These are phyloP conservation scores for Sclerotinia nivalis DNA, from an alignment of 2,329 filamentous ascomycete genomes.

Conservation along the genomic window DNA sequence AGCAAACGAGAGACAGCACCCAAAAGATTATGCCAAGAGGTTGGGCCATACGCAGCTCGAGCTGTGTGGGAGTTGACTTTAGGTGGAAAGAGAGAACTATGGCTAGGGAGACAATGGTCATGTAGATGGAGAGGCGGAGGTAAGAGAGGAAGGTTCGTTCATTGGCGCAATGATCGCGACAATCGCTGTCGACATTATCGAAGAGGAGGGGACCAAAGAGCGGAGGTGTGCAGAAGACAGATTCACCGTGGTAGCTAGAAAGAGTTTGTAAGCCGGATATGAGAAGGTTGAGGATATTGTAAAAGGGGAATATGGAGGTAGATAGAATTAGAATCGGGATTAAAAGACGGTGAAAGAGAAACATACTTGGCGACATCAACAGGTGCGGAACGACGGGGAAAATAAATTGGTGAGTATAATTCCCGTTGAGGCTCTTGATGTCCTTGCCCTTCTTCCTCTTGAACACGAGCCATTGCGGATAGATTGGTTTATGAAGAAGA, in stretches of 20 bases:
- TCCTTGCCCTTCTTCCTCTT: background rate
- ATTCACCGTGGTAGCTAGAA: slow-evolving; percentile 29
- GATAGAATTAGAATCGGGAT: background rate
- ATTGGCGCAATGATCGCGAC: slow-evolving; percentile 56
- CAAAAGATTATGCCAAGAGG: slow-evolving; percentile 90
- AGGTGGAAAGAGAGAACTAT: slow-evolving; percentile 94
- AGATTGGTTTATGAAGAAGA: background rate
- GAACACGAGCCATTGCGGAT: background rate
- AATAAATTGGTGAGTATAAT: slow-evolving; percentile 17
- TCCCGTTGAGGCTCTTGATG: background rate
- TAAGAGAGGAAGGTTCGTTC: slow-evolving; percentile 79
- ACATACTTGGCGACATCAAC: slow-evolving; percentile 10
- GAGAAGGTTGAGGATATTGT: background rate
- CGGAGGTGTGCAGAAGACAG: slow-evolving; percentile 36
- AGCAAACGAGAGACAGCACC: slow-evolving; percentile 73
- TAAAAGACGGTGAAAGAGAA: background rate
- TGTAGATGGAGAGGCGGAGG: slow-evolving; percentile 84
- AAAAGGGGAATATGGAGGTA: too few relatives aligned
- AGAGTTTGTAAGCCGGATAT: background rate
- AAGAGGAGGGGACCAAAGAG: slow-evolving; percentile 60
- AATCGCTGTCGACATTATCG: slow-evolving; percentile 66
- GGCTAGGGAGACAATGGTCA: slow-evolving; percentile 84
- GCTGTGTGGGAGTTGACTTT: slow-evolving; percentile 64
- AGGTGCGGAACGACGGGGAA: slow-evolving; percentile 6
- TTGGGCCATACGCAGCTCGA: slow-evolving; percentile 76